Evolutionary conservation across 257 asterid genomes (phyloP).

Genomic region (Solanum clarkiae): DNA sequence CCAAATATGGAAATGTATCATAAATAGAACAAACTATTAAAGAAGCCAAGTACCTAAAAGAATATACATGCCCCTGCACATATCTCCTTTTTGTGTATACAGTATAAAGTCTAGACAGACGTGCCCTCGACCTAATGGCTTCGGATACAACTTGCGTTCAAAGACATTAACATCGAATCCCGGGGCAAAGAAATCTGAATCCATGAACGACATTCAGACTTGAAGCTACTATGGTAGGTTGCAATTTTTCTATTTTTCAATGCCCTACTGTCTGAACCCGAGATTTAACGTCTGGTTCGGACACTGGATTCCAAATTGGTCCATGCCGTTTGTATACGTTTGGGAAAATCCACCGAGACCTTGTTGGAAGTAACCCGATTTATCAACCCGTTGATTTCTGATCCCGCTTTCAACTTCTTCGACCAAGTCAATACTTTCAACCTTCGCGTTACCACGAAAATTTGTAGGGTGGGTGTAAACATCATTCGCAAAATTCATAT

Average conservation of each 20-base stretch:
- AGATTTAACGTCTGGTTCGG: conserved; percentile 22
- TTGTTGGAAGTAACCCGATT: conserved; percentile 15
- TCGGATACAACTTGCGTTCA: neutral
- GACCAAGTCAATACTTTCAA: conserved; percentile 2
- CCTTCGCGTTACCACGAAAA: neutral
- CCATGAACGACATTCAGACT: conserved; percentile 1
- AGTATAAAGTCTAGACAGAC: neutral
- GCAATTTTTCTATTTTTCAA: neutral
- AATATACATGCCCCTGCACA: neutral
- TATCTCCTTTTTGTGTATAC: neutral
- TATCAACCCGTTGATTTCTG: conserved; percentile 15
- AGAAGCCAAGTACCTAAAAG: neutral
- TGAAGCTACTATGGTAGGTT: neutral
- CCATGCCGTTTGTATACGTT: conserved; percentile 8
- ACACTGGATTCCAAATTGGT: conserved; percentile 42
- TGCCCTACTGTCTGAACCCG: conserved; percentile 40
- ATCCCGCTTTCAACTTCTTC: conserved; percentile 51
- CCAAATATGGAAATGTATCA: neutral
- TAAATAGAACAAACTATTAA: neutral
- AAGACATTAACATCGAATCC: neutral
- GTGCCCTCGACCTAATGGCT: neutral
- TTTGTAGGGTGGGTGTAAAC: neutral
- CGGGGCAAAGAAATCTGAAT: neutral
- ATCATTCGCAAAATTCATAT: neutral
- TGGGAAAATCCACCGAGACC: conserved; percentile 10